phyloP scores from a whole-genome alignment of 2,329 filamentous ascomycete species.

The Knoxdaviesia capensis region DNA sequence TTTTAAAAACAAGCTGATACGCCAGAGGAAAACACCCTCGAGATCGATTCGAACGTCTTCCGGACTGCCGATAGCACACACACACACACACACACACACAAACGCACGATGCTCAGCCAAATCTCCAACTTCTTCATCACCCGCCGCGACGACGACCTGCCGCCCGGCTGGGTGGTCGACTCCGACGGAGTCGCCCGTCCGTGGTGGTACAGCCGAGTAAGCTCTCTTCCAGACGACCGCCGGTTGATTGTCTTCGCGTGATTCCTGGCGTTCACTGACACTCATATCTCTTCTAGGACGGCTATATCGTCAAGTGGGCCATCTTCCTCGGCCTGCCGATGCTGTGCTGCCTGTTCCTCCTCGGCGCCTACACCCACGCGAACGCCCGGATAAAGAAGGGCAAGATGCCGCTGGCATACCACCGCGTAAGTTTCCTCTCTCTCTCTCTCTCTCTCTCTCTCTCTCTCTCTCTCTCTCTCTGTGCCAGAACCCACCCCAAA shows the following conservation, averaged over 20 bases:
- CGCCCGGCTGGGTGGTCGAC: constrained; percentile 10
- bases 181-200: constrained; percentile 8
- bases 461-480: constrained; percentile 1
- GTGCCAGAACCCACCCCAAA: not conserved
- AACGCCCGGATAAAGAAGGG: constrained; percentile 45
- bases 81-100: constrained; percentile 12
- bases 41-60: too few relatives aligned
- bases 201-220: constrained; percentile 10
- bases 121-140: not conserved
- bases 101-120: not conserved
- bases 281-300: constrained; percentile 22
- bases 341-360: constrained; percentile 38
- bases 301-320: constrained; percentile 49
- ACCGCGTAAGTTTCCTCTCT: constrained; percentile 30
- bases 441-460: not conserved
- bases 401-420: constrained; percentile 44
- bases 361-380: constrained; percentile 52
- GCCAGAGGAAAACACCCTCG: too few relatives aligned
- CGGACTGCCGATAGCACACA: too few relatives aligned
- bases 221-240: constrained; percentile 1
- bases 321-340: constrained; percentile 43
- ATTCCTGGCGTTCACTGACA: constrained; percentile 2
- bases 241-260: not conserved
- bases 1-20: too few relatives aligned
- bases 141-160: constrained; percentile 4